Evolutionary conservation across 1,284 basidiomycete genomes (phyloP), one percentile per base, ranked within the genome.

Genomic region (Mixia osmundae): DNA sequence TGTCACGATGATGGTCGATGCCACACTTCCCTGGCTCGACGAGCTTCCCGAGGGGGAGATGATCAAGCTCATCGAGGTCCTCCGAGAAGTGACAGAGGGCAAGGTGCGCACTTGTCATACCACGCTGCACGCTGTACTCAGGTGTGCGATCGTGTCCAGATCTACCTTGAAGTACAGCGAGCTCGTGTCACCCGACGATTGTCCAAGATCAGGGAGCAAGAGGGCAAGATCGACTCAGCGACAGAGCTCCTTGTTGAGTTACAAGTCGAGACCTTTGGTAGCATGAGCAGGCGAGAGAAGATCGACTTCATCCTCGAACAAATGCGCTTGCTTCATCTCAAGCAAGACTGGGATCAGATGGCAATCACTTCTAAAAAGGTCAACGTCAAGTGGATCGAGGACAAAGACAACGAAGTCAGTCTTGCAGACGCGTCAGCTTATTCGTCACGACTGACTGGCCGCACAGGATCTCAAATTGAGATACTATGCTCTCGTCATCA

Each of bases 231-330:
- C 26, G 69, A 76, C 48, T 78, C 80, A 1, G 87, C 80, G 0
- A 48, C 48, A 1, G 85, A 91, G 45, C 62, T 94, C 22, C 66
- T 97, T 44, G 77, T 76, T 35, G 91, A 97, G 38, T 70, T 99
- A 1, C 85, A 94, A 59, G 87, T 97, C 30, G 91, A 99, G 61
- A 97, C 91, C 3, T 99, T 95, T 54, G 91, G 85, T 18, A 83
- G 78, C 10, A 95, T 99, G 89, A 82, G 94, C 48, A 72, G 87
- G 44, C 63, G 79, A 49, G 91, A 99, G 59, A 99, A 99, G 66
- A 91, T 82, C 8, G 83, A 95, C 54, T 95, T 99, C 53, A 80
- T 99, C 47, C 62, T 97, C 28, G 89, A 97, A 58, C 91, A 97
- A 57, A 97, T 97, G 85, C 68, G 91, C 36, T 58, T 97, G 70